phyloP scores from a whole-genome alignment of 257 asterid genomes.

The Datura wrightii region DNA sequence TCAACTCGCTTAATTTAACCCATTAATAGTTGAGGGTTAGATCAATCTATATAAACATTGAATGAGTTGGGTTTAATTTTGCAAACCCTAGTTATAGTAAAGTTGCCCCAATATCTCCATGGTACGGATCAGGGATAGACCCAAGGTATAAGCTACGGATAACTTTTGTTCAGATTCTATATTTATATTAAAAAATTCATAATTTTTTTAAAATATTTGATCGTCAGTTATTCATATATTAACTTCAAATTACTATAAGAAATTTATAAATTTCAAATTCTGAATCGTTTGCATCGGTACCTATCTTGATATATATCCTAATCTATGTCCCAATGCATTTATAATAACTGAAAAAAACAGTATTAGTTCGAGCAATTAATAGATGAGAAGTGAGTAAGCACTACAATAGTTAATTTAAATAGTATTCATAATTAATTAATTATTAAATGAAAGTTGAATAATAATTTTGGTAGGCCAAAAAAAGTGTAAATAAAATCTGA shows the following conservation, averaged over 20 bases:
- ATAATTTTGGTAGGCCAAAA: constrained; percentile 29
- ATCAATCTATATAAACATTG: too few species aligned
- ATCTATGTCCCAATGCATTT: neutral
- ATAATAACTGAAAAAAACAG: neutral
- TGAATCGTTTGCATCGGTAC: too few species aligned
- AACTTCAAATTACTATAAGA: too few species aligned
- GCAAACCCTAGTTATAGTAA: neutral
- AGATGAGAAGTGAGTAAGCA: constrained; percentile 11
- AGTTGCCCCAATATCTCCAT: neutral
- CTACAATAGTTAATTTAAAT: neutral
- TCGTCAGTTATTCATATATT: too few species aligned
- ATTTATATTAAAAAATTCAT: too few species aligned
- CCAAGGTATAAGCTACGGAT: neutral
- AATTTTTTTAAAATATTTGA: too few species aligned
- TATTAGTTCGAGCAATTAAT: constrained; percentile 1
- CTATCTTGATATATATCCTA: too few species aligned
- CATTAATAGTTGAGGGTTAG: too few species aligned
- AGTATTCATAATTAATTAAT: neutral
- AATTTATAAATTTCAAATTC: too few species aligned
- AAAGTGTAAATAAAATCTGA: constrained; percentile 25
- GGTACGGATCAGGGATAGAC: neutral
- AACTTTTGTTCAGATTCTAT: neutral
- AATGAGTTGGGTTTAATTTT: too few species aligned
- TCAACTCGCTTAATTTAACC: too few species aligned
- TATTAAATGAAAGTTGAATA: neutral